Evolutionary conservation across 305 asterid genomes (phyloP).

Genomic region (Fraxinus paxiana): DNA sequence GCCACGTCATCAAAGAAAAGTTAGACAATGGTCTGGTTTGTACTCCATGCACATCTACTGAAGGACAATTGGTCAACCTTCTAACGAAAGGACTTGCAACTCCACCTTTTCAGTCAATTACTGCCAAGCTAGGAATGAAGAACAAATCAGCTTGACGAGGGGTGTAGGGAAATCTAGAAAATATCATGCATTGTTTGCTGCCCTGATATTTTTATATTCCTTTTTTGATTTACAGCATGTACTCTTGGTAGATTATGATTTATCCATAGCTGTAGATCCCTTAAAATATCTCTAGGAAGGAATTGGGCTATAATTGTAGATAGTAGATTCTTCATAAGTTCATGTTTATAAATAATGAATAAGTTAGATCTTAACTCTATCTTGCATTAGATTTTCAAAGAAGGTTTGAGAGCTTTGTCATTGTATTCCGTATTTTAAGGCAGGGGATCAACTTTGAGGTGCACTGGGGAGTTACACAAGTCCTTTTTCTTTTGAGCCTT

Average conservation of each 20-base stretch:
- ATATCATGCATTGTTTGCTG: background rate
- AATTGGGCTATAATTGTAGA: background rate
- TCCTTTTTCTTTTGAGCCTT: background rate
- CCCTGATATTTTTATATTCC: background rate
- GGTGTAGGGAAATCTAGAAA: background rate
- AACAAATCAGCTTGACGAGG: background rate
- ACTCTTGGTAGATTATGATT: background rate
- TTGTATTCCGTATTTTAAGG: background rate
- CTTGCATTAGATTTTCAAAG: background rate
- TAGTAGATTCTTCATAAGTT: background rate
- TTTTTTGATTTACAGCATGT: background rate
- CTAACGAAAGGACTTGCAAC: background rate
- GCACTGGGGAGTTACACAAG: background rate
- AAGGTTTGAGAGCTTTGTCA: constrained; percentile 9
- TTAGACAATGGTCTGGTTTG: background rate
- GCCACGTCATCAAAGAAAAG: background rate
- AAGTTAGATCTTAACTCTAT: background rate
- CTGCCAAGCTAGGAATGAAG: background rate
- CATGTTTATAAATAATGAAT: background rate
- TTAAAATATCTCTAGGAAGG: background rate
- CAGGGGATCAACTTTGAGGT: background rate
- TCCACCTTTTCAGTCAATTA: background rate
- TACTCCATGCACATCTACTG: background rate
- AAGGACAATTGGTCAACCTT: background rate
- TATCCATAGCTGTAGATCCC: background rate